Evolutionary conservation across 139 green algal genomes (phyloP).

Genomic region (Tetradesmus obliquus): DNA sequence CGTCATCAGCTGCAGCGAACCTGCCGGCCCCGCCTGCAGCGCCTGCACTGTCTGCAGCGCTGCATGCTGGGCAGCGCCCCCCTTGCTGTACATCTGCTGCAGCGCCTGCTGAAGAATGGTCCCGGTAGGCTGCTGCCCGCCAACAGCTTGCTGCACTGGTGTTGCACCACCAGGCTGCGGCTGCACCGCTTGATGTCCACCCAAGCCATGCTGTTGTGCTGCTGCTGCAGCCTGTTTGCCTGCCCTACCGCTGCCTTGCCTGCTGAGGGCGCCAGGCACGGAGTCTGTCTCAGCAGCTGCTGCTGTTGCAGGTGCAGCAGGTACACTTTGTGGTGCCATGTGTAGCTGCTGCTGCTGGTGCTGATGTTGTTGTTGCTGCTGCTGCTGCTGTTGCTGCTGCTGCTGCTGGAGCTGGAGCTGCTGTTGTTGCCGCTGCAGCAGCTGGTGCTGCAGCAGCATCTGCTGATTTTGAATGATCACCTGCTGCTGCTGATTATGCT

Average conservation of each 20-base stretch:
- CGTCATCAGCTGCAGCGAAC: not conserved
- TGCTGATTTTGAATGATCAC: no score
- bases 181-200: not conserved
- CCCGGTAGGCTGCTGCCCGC: not conserved
- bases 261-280: not conserved
- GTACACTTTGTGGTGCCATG: not conserved
- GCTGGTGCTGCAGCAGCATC: no score
- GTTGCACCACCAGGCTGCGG: not conserved
- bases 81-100: not conserved
- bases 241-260: not conserved
- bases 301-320: not conserved
- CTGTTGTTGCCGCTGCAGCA: no score
- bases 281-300: no score
- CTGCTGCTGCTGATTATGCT: not conserved
- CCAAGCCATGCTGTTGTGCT: not conserved
- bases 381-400: not conserved
- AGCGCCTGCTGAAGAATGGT: not conserved
- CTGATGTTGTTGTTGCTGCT: not conserved
- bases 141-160: not conserved
- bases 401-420: not conserved
- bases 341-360: not conserved
- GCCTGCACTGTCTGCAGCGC: not conserved
- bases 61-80: not conserved
- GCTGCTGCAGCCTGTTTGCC: not conserved
- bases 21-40: not conserved